Percentiles rank a stretch among this genome's conserved stretches.
Conservation (phyloP, 1,139 yeast genomes). For the Meyerozyma sp. region DNA sequence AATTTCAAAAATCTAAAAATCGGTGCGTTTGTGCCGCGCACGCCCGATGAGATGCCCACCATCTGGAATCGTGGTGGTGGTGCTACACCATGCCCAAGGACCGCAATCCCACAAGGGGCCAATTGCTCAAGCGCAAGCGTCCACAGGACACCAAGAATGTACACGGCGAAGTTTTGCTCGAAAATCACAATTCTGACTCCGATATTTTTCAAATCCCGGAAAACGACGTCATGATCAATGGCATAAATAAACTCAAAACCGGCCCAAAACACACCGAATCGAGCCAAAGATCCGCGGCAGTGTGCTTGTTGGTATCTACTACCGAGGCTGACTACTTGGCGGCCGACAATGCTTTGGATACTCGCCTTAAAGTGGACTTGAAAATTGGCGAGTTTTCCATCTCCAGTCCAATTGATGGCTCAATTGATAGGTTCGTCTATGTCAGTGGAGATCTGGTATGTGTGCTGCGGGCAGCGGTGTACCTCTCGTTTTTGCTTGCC, state of each 20-base stretch:
- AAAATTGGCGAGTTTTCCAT: constrained; percentile 16
- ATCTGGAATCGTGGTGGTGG: too few species aligned
- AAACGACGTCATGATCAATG: background rate
- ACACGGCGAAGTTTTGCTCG: background rate
- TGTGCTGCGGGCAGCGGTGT: constrained; percentile 20
- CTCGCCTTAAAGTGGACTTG: constrained; percentile 13
- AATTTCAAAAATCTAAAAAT: background rate
- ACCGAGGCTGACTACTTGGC: constrained; percentile 23
- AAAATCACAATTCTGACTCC: background rate
- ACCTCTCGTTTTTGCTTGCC: constrained; percentile 16
- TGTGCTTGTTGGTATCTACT: background rate
- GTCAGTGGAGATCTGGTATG: constrained; percentile 20
- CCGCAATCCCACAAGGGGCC: background rate
- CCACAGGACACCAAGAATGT: background rate
- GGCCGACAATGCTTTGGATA: constrained; percentile 6
- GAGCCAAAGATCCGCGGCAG: background rate
- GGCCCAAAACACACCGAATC: background rate
- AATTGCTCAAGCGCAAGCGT: constrained; percentile 1
- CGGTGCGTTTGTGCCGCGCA: background rate
- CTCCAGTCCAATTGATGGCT: constrained; percentile 18
- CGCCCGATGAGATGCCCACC: constrained; percentile 10
- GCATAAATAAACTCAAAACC: background rate
- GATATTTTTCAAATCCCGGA: background rate
- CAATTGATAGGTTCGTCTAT: constrained; percentile 23
- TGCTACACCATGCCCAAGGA: background rate